These are phyloP conservation scores for Apiotrichum mycotoxinovorans DNA, from an alignment of 1,284 basidiomycete species.

Conservation along the genomic window DNA sequence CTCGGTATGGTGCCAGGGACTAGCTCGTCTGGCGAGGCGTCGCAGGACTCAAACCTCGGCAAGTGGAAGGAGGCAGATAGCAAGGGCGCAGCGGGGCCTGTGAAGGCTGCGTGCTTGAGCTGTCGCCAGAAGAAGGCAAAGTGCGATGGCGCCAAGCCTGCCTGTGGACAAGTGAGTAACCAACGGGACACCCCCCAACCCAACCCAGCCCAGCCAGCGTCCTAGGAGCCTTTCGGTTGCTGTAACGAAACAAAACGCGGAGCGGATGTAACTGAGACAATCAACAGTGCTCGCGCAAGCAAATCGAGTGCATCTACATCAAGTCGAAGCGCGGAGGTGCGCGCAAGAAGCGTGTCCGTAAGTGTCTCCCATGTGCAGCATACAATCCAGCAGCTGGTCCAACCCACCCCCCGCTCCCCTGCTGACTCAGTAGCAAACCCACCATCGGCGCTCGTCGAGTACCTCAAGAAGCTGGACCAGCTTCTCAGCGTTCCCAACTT, in stretches of 20 bases:
- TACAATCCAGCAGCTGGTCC: background rate
- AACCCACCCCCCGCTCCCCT: no score
- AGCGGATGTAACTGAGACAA: background rate
- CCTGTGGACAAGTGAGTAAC: conserved; percentile 45
- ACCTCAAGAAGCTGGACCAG: conserved; percentile 44
- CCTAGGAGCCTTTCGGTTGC: no score
- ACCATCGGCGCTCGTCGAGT: conserved; percentile 42
- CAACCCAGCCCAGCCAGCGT: background rate
- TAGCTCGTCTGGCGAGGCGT: background rate
- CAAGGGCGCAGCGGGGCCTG: conserved; percentile 20
- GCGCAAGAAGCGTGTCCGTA: conserved; percentile 44
- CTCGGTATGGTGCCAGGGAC: no score
- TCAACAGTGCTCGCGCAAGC: conserved; percentile 42
- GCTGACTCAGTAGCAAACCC: conserved; percentile 21
- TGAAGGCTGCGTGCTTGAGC: conserved; percentile 48
- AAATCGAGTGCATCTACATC: conserved; percentile 48
- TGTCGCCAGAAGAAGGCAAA: conserved; percentile 49
- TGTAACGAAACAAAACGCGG: background rate
- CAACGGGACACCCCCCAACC: no score
- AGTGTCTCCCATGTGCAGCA: conserved; percentile 2
- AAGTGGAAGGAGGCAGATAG: conserved; percentile 5
- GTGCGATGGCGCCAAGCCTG: conserved; percentile 47
- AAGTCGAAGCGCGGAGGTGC: conserved; percentile 49
- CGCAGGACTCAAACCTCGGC: background rate
- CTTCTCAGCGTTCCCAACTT: conserved; percentile 33